Base-by-base conservation (phyloP, 495 filamentous ascomycete species). In the Aspergillus bertholletiae region DNA sequence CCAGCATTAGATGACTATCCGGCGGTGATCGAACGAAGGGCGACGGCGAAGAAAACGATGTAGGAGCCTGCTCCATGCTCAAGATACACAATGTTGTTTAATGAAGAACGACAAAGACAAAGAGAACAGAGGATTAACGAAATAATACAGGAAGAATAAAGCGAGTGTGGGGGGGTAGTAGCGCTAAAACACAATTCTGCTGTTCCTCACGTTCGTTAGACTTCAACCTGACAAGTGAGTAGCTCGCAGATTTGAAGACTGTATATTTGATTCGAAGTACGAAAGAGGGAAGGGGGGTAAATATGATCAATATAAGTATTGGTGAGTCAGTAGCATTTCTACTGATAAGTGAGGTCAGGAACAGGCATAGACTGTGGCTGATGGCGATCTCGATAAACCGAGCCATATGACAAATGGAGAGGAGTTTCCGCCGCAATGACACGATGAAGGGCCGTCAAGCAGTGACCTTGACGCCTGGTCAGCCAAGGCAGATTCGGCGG, bases 401-500 rank as follows among this genome's bases (percentile, higher is more conserved):
- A 52, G 56, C 52, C 68, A 64, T 61, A 58, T 51, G 52, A 66
- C 50, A 51, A 66, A 68, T 70, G 65, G 64, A 59, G 62, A 49
- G 59, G 53, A 62, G 37, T 49, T 48, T 58, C 61, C 50, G 57
- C 61, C 50, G 62, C 57, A 67, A 63, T 46, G 55, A 59, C 49
- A 64, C 55, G 54, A 59, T 52, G 39, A 52, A 53, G 41, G 48
- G 51, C 51, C 61, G 67, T 61, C 61, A 55, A 63, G 51, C 59
- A 46, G 40, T 57, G 35, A 40, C 45, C 53, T 61, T 66, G 57
- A 70, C 62, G 61, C 70, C 69, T 61, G 51, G 46, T 54, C 48
- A 56, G 67, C 51, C 69, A 67, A 75, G 72, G 72, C 72, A 72
- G 72, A 73, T 56, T 73, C 62, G 49, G 41, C 18, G 54, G 48